Evolutionary conservation across 2,329 filamentous ascomycete genomes (phyloP).

Genomic region (Ophiostoma montium): DNA sequence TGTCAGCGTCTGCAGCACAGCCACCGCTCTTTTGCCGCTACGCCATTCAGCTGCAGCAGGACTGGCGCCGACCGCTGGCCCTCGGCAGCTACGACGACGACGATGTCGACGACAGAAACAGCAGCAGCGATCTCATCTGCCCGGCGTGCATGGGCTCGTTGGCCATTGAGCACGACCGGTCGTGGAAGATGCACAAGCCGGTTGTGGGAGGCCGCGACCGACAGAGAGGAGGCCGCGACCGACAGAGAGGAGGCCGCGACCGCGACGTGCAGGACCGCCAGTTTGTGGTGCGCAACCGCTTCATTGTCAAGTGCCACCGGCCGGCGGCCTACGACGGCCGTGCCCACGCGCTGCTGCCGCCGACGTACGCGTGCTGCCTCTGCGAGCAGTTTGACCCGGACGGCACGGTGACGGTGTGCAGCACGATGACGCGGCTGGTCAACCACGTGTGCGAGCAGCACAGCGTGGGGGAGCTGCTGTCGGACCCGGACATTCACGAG

Average conservation of each 20-base stretch:
- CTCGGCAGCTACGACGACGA: slow-evolving; percentile 11
- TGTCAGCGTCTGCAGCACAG: not conserved
- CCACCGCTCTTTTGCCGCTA: slow-evolving; percentile 21
- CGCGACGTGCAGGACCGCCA: slow-evolving; percentile 17
- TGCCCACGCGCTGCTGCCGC: slow-evolving; percentile 1
- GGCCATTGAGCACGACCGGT: slow-evolving; percentile 16
- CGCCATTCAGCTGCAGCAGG: slow-evolving; percentile 19
- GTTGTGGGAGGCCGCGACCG: slow-evolving; percentile 11
- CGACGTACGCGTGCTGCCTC: slow-evolving; percentile 20
- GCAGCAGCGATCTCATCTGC: slow-evolving; percentile 11
- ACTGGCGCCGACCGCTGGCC: slow-evolving; percentile 12
- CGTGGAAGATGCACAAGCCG: slow-evolving; percentile 20
- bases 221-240: not conserved
- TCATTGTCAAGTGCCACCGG: slow-evolving; percentile 25
- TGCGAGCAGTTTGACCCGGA: slow-evolving; percentile 14
- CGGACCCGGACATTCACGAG: slow-evolving; percentile 17
- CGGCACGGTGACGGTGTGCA: slow-evolving; percentile 15
- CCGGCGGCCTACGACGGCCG: slow-evolving; percentile 14
- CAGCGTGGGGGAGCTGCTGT: slow-evolving; percentile 14
- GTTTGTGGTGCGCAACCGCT: slow-evolving; percentile 21
- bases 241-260: slow-evolving; percentile 6
- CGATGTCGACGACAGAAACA: not conserved
- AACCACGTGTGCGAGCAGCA: slow-evolving; percentile 19
- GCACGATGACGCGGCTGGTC: slow-evolving; percentile 18
- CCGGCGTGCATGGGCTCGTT: slow-evolving; percentile 17